Evolutionary conservation across 345 rosid genomes (phyloP).

Genomic region (Lumnitzera littorea): DNA sequence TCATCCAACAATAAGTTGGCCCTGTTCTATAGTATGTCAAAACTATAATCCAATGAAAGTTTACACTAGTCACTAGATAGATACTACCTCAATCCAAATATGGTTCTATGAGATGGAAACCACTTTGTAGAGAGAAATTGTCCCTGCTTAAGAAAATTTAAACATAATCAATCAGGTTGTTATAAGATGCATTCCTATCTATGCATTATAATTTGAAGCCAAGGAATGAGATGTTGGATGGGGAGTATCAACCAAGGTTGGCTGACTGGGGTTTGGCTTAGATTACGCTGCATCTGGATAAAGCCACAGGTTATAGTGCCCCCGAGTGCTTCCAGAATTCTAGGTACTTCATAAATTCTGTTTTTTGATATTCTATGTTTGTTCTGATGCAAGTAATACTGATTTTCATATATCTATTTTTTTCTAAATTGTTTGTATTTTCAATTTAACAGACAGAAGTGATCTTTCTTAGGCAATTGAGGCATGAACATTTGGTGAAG

Average conservation of each 20-base stretch:
- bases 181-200: too few relatives aligned
- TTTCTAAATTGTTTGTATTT: neutral
- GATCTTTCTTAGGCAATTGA: conserved; percentile 66
- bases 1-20: too few relatives aligned
- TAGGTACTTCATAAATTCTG: conserved; percentile 39
- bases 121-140: neutral
- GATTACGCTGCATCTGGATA: conserved; percentile 48
- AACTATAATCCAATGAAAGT: too few relatives aligned
- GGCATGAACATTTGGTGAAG: conserved; percentile 75
- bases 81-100: too few relatives aligned
- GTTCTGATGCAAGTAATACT: neutral
- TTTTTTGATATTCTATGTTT: neutral
- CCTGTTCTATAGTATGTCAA: too few relatives aligned
- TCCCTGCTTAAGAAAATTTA: too few relatives aligned
- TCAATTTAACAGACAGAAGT: conserved; percentile 60
- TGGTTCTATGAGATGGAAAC: conserved; percentile 6
- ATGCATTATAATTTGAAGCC: conserved; percentile 82
- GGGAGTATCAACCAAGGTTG: conserved; percentile 79
- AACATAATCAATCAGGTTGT: too few relatives aligned
- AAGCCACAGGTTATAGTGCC: conserved; percentile 49
- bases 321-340: conserved; percentile 68
- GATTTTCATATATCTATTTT: too few relatives aligned
- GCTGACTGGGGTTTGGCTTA: conserved; percentile 71
- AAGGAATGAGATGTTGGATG: conserved; percentile 83
- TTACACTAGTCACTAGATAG: too few relatives aligned